Percentiles rank a stretch among this genome's conserved stretches.
Evolutionary conservation across 441 rosid genomes (phyloP).

Genomic region (Geranium incanum): DNA sequence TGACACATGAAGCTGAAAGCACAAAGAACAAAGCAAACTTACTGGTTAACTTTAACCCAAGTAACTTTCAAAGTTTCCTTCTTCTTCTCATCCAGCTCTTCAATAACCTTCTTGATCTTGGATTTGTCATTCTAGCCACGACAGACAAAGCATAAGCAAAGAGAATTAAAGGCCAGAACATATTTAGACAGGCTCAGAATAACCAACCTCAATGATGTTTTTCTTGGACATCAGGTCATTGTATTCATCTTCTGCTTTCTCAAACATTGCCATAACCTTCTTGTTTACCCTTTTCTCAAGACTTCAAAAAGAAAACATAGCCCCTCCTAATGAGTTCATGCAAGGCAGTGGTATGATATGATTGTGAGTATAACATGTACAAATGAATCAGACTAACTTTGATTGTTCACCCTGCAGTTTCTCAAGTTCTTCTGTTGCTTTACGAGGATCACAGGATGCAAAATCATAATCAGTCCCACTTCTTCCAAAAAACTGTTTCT

Average conservation of each 20-base stretch:
- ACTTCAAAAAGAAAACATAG: conserved; percentile 37
- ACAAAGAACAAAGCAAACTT: conserved; percentile 19
- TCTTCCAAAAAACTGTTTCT: conserved; percentile 89
- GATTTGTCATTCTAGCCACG: conserved; percentile 73
- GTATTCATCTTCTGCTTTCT: conserved; percentile 98
- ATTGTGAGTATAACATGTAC: conserved; percentile 10
- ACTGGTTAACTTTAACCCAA: conserved; percentile 97
- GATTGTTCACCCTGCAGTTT: conserved; percentile 85
- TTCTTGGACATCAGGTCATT: conserved; percentile 91
- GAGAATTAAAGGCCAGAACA: conserved; percentile 13
- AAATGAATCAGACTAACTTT: conserved; percentile 33
- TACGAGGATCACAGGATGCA: conserved; percentile 53
- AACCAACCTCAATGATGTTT: conserved; percentile 80
- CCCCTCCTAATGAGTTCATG: conserved; percentile 15
- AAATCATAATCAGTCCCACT: conserved; percentile 96
- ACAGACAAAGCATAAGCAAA: conserved; percentile 14
- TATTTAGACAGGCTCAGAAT: conserved; percentile 14
- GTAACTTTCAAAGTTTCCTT: conserved; percentile 94
- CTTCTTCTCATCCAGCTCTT: conserved; percentile 99
- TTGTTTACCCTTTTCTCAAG: conserved; percentile 97
- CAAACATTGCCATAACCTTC: conserved; percentile 98
- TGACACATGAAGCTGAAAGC: neutral
- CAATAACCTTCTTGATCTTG: conserved; percentile 88
- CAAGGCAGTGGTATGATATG: conserved; percentile 3
- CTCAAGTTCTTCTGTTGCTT: conserved; percentile 80